phyloP scores from a whole-genome alignment of 805 yeast genomes.

The Tetrapisispora arboricola region DNA sequence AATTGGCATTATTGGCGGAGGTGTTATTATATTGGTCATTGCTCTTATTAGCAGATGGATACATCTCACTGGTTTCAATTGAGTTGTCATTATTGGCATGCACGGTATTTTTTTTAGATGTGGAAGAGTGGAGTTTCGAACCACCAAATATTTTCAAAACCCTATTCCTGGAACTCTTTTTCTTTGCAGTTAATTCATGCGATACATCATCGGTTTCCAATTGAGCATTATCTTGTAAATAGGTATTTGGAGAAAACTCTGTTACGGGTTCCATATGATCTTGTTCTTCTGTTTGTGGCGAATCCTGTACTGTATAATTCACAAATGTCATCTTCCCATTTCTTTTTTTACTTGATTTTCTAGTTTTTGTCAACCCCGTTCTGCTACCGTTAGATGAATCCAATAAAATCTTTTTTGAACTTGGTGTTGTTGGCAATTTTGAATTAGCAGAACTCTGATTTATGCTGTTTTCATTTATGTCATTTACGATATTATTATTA shows the following conservation, averaged over 20 bases:
- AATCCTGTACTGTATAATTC: conserved; percentile 27
- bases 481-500: too few species aligned
- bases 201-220: neutral
- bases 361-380: conserved; percentile 10
- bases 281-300: neutral
- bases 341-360: conserved; percentile 11
- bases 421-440: conserved; percentile 16
- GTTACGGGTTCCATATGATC: neutral
- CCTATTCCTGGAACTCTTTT: conserved; percentile 22
- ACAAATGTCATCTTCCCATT: conserved; percentile 27
- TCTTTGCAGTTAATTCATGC: conserved; percentile 9
- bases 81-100: neutral
- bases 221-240: neutral
- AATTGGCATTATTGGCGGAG: neutral
- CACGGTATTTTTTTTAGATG: neutral
- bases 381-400: conserved; percentile 14
- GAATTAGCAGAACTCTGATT: conserved; percentile 3
- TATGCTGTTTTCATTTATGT: neutral
- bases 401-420: conserved; percentile 23
- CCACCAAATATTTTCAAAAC: conserved; percentile 26
- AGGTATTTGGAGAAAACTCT: neutral
- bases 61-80: neutral
- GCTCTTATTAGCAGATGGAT: neutral
- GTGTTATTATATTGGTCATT: neutral
- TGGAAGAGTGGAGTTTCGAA: conserved; percentile 1